These are phyloP conservation scores for Venturia pyrina DNA, from an alignment of 2,329 filamentous ascomycete genomes.

Conservation along the genomic window DNA sequence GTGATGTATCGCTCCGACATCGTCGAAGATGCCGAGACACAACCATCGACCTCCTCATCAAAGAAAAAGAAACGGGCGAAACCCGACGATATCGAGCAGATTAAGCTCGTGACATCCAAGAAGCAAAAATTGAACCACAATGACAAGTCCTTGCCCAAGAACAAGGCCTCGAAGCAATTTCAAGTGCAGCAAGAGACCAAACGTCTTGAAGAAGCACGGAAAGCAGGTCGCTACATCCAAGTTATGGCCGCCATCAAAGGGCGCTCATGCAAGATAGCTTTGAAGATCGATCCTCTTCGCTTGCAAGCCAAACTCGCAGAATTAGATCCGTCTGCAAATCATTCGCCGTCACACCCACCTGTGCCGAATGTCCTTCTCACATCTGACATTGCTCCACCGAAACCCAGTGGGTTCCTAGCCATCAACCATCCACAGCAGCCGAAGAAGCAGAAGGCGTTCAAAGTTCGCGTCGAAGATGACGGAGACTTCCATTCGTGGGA, in stretches of 20 bases:
- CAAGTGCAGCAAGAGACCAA: conserved; percentile 37
- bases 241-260: conserved; percentile 35
- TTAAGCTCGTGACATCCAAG: conserved; percentile 16
- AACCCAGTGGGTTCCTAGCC: conserved; percentile 16
- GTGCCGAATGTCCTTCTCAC: conserved; percentile 21
- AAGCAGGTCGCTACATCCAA: conserved; percentile 35
- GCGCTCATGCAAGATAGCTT: conserved; percentile 34
- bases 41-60: conserved; percentile 19
- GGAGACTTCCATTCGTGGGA: conserved; percentile 28
- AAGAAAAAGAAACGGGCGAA: conserved; percentile 24
- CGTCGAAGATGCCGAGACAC: background rate
- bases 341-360: conserved; percentile 16
- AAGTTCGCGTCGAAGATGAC: conserved; percentile 29
- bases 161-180: conserved; percentile 36
- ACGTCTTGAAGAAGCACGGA: conserved; percentile 30
- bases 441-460: conserved; percentile 21
- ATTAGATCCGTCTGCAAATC: background rate
- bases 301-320: conserved; percentile 20
- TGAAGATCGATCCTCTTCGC: conserved; percentile 27
- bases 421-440: conserved; percentile 14
- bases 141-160: conserved; percentile 24
- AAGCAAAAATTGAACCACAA: conserved; percentile 19
- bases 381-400: conserved; percentile 23
- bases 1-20: background rate
- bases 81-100: conserved; percentile 21